These are phyloP conservation scores for Selenicereus undatus DNA, from an alignment of 148 eudicot genomes.

Conservation along the genomic window DNA sequence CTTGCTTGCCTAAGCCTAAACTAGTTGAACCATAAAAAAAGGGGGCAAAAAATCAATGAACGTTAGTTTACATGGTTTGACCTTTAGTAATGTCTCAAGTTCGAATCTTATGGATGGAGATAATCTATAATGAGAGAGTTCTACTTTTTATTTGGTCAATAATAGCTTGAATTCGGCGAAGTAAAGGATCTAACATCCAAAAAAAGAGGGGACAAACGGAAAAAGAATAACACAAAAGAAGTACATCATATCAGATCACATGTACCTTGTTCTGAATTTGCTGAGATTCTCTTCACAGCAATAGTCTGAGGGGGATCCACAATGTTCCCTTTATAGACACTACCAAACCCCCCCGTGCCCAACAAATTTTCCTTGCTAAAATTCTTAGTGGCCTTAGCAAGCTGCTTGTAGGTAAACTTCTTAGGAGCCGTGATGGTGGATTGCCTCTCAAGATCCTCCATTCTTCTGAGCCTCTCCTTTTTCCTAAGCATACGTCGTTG, in stretches of 20 bases:
- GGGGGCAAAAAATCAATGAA: no score
- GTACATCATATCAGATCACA: neutral
- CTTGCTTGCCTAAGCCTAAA: no score
- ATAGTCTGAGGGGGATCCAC: conserved; percentile 32
- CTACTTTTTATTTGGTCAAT: no score
- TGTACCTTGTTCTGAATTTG: conserved; percentile 57
- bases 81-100: no score
- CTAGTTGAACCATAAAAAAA: no score
- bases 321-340: conserved; percentile 59
- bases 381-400: conserved; percentile 55
- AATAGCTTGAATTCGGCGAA: no score
- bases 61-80: no score
- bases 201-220: no score
- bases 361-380: conserved; percentile 57
- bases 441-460: conserved; percentile 43
- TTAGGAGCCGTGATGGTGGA: conserved; percentile 51
- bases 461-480: conserved; percentile 27
- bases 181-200: no score
- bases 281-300: conserved; percentile 69
- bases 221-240: neutral
- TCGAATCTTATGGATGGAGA: no score
- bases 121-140: no score
- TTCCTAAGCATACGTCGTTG: conserved; percentile 15
- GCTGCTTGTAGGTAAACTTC: conserved; percentile 46
- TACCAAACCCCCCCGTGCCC: conserved; percentile 73